These are phyloP conservation scores for Zasmidium angulare DNA, from an alignment of 2,329 filamentous ascomycete species.

Conservation along the genomic window DNA sequence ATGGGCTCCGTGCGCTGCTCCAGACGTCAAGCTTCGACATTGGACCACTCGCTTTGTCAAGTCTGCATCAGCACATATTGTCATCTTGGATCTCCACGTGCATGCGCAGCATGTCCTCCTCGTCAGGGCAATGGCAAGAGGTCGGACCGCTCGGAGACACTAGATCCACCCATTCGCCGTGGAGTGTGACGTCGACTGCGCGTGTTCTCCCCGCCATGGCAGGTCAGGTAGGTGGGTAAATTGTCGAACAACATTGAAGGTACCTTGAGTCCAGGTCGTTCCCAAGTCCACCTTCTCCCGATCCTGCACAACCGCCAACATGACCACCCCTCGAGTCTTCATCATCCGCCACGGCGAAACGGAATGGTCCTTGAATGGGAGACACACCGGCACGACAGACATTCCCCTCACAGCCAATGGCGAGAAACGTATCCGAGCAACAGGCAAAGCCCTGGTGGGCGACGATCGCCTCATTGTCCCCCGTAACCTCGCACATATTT, in stretches of 20 bases:
- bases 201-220: neutral
- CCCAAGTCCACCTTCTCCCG: too few relatives aligned
- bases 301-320: too few relatives aligned
- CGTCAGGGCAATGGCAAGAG: neutral
- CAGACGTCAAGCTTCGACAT: neutral
- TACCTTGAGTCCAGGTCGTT: too few relatives aligned
- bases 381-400: conserved; percentile 80
- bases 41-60: neutral
- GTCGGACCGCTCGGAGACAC: neutral
- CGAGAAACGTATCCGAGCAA: conserved; percentile 55
- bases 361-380: conserved; percentile 84
- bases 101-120: neutral
- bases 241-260: too few relatives aligned
- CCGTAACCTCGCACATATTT: conserved; percentile 80
- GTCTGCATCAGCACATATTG: neutral
- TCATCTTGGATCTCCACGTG: neutral
- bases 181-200: neutral
- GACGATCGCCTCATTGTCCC: conserved; percentile 82
- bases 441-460: conserved; percentile 80
- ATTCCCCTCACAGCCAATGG: conserved; percentile 82
- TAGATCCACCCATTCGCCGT: neutral
- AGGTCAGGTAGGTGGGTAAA: neutral
- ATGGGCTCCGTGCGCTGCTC: neutral
- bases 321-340: conserved; percentile 52
- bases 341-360: conserved; percentile 84